Base-by-base conservation (phyloP, 2,329 filamentous ascomycete genomes). In the Aspergillaceae sp. region DNA sequence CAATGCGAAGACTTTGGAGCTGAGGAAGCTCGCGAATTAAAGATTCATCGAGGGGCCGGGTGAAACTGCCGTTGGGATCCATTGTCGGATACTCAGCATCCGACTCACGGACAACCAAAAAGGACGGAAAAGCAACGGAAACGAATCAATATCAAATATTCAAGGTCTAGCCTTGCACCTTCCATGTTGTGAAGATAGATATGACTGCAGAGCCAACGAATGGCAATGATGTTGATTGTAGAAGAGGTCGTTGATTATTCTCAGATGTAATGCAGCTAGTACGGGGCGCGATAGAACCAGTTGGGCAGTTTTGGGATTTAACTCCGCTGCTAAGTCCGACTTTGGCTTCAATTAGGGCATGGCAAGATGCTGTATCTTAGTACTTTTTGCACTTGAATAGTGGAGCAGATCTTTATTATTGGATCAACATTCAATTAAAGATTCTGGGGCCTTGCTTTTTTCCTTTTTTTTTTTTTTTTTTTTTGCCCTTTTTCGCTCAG, bases 1-100 rank as follows among this genome's bases (percentile, higher is more conserved):
- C 65, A 42, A 75, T 74, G 47, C 66, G 69, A 43, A 74, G 59
- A 49, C 65, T 59, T 32, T 62, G 65, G 7, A 67, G 62, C 45
- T 69, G 64, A 44, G 69, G 66, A 29, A 69, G 59, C 51, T 72
- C 70, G 41, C 66, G 67, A 34, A 5, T 27, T 38, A 66, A 52
- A 41, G 65, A 63, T 53, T 73, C 70, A 51, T 73, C 69, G 47
- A 68, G 64, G 40, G 59, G 54, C 38, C 63, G 57, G 46, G 9
- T 30, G 53, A 62, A 51, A 44, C 56, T 41, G 52, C 55, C 60
- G 40, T 51, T 59, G 42, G 58, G 47, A 56, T 63, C 60, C 61
- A 65, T 67, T 45, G 48, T 32, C 40, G 46, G 42, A 47, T 44
- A 49, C 48, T 46, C 36, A 48, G 47, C 46, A 54, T 48, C 50